phyloP scores from a whole-genome alignment of 2,329 filamentous ascomycete species.

The Paraphoma sp. region DNA sequence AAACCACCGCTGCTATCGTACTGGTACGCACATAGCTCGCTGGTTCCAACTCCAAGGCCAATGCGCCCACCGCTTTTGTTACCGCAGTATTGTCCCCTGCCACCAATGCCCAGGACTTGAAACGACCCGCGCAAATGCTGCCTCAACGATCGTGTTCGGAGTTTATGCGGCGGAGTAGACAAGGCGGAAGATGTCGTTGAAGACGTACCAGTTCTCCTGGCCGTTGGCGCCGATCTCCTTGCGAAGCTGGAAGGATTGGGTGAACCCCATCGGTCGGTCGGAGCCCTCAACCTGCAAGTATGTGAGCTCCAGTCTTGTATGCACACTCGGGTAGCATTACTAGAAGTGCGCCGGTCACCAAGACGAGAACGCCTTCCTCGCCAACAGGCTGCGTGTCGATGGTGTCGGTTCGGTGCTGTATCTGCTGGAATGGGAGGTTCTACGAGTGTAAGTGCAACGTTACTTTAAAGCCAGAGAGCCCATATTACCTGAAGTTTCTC shows the following conservation, averaged over 20 bases:
- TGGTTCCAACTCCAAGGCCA: not conserved
- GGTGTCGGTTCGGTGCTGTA: slow-evolving; percentile 78
- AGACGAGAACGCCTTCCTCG: slow-evolving; percentile 75
- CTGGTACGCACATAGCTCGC: not conserved
- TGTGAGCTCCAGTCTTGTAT: slow-evolving; percentile 13
- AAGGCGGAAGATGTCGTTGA: slow-evolving; percentile 95
- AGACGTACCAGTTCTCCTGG: slow-evolving; percentile 76
- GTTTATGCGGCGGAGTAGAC: slow-evolving; percentile 65
- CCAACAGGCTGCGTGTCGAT: slow-evolving; percentile 82
- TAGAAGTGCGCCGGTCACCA: slow-evolving; percentile 85
- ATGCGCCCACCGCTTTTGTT: slow-evolving; percentile 3
- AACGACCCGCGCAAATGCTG: slow-evolving; percentile 14
- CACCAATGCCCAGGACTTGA: slow-evolving; percentile 17
- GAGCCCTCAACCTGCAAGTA: slow-evolving; percentile 78
- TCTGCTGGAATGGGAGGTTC: slow-evolving; percentile 80
- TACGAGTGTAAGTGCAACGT: slow-evolving; percentile 45
- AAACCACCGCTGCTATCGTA: not conserved
- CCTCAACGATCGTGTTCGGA: slow-evolving; percentile 5
- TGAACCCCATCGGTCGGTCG: slow-evolving; percentile 87
- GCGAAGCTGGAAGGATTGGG: slow-evolving; percentile 85
- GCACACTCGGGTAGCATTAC: slow-evolving; percentile 56
- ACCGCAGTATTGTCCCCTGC: slow-evolving; percentile 11
- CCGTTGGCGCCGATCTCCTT: slow-evolving; percentile 58
- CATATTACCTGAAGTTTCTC: slow-evolving; percentile 76
- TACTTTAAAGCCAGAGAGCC: not conserved